Evolutionary conservation across 192 early-diverging fungal genomes (phyloP).

Genomic region (Geranomyces variabilis): DNA sequence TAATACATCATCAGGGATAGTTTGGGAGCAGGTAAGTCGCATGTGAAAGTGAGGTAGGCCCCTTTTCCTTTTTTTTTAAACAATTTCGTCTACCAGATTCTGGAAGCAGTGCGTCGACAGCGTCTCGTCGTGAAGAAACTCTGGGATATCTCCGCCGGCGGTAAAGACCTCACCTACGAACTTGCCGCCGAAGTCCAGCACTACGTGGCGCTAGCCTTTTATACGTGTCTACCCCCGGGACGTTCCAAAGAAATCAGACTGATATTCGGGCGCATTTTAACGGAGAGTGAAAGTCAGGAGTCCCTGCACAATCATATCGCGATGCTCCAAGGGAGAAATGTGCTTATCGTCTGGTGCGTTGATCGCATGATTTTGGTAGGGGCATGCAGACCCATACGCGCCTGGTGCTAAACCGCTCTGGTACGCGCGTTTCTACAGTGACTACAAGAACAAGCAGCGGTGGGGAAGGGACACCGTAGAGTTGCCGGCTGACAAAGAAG

Average conservation of each 20-base stretch:
- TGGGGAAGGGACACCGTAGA: slow-evolving; percentile 17
- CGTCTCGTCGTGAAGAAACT: slow-evolving; percentile 7
- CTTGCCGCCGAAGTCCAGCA: not conserved
- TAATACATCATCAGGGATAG: not conserved
- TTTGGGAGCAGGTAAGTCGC: slow-evolving; percentile 16
- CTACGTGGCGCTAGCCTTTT: slow-evolving; percentile 17
- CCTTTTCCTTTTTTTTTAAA: too few species aligned
- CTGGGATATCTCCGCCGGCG: not conserved
- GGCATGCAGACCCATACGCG: not conserved
- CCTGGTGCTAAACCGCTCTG: not conserved
- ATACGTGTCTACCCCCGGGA: slow-evolving; percentile 3
- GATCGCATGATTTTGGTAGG: not conserved
- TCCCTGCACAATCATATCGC: slow-evolving; percentile 19
- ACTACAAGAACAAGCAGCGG: slow-evolving; percentile 16
- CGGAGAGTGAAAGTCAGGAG: slow-evolving; percentile 2
- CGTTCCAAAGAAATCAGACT: slow-evolving; percentile 8
- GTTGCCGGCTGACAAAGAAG: slow-evolving; percentile 5
- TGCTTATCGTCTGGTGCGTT: not conserved
- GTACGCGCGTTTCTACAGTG: slow-evolving; percentile 1
- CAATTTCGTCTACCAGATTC: not conserved
- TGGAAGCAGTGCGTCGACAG: slow-evolving; percentile 12
- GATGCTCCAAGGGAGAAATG: not conserved
- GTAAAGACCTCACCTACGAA: not conserved
- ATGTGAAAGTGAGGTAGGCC: too few species aligned
- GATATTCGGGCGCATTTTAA: not conserved